Evolutionary conservation across 768 basidiomycete genomes (phyloP), one percentile per base, ranked within the genome.

Genomic region (Lepiota venenata): DNA sequence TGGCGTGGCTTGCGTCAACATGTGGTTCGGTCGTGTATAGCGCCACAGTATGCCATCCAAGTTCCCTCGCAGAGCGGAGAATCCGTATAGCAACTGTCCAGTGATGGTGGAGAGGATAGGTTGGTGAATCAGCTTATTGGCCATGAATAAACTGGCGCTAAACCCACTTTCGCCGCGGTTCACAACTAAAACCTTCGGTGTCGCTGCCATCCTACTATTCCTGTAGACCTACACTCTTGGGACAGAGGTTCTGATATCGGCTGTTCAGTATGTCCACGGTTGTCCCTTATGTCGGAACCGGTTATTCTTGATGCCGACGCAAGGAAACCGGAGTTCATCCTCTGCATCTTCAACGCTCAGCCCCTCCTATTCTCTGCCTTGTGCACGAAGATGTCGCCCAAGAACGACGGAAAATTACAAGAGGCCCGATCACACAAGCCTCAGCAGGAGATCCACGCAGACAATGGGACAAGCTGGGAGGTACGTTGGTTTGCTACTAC

Each of bases 21-120:
- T 27, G 39, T 22, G 52, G 52, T 50, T 85, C 83, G 60, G 90
- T 86, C 1, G 86, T 92, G 74, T 89, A 94, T 65, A 93, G 84
- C 10, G 92, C 88, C 41, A 93, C 91, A 29, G 91, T 92, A 60
- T 82, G 79, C 91, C 93, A 92, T 41, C 87, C 90, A 43, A 93
- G 77, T 64, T 93, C 89, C 60, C 87, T 84, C 15, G 92, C 88
- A 1, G 90, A 87, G 59, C 90, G 83, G 73, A 95, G 85, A 40
- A 95, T 84, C 62, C 92, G 85, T 59, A 94, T 83, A n/a, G 92
- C 92, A 68, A 95, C 94, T 85, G 39, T 14, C 14, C 32, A 27
- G 35, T 55, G 35, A 56, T 56, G 56, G 60, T 59, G 36, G 50
- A 25, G 20, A 32, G n/a, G 44, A 48, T 38, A n/a, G 43, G 45